phyloP scores from a whole-genome alignment of 2,329 filamentous ascomycete genomes.

The Microsporum ferrugineum region DNA sequence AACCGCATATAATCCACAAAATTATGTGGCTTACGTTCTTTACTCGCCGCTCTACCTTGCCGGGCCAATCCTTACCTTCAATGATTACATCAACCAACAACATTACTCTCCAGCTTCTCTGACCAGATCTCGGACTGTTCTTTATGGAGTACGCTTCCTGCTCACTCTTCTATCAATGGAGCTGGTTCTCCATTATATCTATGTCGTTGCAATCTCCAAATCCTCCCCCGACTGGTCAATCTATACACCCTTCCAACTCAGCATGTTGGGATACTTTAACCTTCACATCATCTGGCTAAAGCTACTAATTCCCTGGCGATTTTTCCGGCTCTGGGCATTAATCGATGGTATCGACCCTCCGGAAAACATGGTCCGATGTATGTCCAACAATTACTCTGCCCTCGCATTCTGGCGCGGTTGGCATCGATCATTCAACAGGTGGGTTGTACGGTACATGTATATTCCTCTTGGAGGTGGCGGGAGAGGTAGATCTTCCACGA shows the following conservation, averaged over 20 bases:
- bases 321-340: constrained; percentile 94
- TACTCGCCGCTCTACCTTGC: constrained; percentile 90
- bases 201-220: constrained; percentile 85
- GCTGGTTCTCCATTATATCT: constrained; percentile 79
- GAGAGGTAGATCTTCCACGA: constrained; percentile 19
- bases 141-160: constrained; percentile 74
- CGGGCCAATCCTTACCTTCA: constrained; percentile 91
- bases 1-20: constrained; percentile 63
- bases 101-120: constrained; percentile 63
- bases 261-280: constrained; percentile 88
- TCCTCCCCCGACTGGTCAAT: constrained; percentile 64
- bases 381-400: constrained; percentile 86
- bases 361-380: constrained; percentile 96
- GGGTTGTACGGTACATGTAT: constrained; percentile 88
- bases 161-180: constrained; percentile 81
- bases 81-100: constrained; percentile 86
- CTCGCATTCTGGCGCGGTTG: constrained; percentile 90
- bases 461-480: constrained; percentile 69
- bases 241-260: constrained; percentile 79
- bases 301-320: constrained; percentile 89
- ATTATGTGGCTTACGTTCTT: constrained; percentile 78
- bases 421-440: constrained; percentile 92
- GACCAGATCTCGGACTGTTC: constrained; percentile 56
- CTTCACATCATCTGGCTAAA: constrained; percentile 97
- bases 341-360: constrained; percentile 86